phyloP scores from a whole-genome alignment of 768 basidiomycete species.

The Boletus tomentosulus region DNA sequence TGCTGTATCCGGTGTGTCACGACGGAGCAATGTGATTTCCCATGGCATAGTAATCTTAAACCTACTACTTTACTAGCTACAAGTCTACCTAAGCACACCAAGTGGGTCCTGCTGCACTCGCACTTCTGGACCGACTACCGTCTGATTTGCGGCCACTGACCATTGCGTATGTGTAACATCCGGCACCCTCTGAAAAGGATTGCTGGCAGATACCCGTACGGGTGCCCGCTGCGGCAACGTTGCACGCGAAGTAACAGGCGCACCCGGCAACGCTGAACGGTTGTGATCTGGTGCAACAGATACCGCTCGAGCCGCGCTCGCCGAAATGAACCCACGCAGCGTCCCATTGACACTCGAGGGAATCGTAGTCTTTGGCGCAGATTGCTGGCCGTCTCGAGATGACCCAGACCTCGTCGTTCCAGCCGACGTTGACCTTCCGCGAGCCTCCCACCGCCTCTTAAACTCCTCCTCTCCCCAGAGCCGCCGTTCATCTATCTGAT shows the following conservation, averaged over 20 bases:
- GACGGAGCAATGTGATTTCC: constrained; percentile 21
- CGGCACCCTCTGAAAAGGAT: constrained; percentile 26
- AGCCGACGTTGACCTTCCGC: constrained; percentile 20
- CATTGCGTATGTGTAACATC: neutral
- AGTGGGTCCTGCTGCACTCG: constrained; percentile 22
- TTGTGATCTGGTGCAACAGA: constrained; percentile 6
- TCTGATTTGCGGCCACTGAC: neutral
- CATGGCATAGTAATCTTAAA: neutral
- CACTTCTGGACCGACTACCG: constrained; percentile 2
- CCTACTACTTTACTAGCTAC: neutral
- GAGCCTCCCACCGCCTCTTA: constrained; percentile 34
- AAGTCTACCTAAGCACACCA: constrained; percentile 25
- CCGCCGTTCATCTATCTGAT: constrained; percentile 61
- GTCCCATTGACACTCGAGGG: constrained; percentile 20
- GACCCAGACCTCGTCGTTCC: constrained; percentile 10
- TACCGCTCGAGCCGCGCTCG: constrained; percentile 8
- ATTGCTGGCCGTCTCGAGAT: constrained; percentile 16
- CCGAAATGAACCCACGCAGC: constrained; percentile 18
- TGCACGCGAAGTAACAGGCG: constrained; percentile 8
- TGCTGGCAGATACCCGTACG: constrained; percentile 24
- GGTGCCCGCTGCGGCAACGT: constrained; percentile 18
- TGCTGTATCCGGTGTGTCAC: constrained; percentile 13
- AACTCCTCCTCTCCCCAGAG: constrained; percentile 54
- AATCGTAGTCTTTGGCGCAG: constrained; percentile 7
- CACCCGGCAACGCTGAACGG: constrained; percentile 8